These are phyloP conservation scores for Solanum piurae DNA, from an alignment of 257 asterid genomes.

Conservation along the genomic window DNA sequence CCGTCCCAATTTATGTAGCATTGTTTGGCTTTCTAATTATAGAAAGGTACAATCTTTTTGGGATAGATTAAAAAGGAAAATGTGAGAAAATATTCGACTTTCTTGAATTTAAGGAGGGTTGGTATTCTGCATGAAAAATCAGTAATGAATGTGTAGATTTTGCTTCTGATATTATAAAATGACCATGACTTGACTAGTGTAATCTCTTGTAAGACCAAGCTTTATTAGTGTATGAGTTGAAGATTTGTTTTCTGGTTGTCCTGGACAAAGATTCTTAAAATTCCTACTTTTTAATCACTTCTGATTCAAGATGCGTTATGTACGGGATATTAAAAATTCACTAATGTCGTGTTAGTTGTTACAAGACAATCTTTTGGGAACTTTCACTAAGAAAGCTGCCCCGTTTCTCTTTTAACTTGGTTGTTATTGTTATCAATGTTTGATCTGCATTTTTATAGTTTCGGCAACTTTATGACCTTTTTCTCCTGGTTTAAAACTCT, in stretches of 20 bases:
- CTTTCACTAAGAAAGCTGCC: neutral
- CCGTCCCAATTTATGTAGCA: neutral
- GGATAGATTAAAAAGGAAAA: neutral
- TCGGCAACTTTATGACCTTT: neutral
- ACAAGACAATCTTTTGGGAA: neutral
- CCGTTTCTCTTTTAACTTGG: neutral
- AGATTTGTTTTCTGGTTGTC: neutral
- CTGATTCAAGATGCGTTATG: neutral
- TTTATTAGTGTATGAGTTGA: neutral
- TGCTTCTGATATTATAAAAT: neutral
- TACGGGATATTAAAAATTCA: neutral
- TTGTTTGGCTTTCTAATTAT: neutral
- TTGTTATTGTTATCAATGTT: neutral
- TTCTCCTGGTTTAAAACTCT: neutral
- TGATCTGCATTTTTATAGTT: neutral
- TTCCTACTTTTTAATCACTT: neutral
- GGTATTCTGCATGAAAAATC: neutral
- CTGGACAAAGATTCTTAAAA: neutral
- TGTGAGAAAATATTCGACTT: neutral
- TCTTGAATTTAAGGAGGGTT: neutral
- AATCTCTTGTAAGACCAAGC: neutral
- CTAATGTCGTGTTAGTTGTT: neutral
- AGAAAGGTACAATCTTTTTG: neutral
- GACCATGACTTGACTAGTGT: neutral
- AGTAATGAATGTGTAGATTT: neutral